Evolutionary conservation across 225 moss, liverwort and hornwort genomes (phyloP), one percentile per base, ranked within the genome.

Genomic region (Pseudisothecium myosuroides): DNA sequence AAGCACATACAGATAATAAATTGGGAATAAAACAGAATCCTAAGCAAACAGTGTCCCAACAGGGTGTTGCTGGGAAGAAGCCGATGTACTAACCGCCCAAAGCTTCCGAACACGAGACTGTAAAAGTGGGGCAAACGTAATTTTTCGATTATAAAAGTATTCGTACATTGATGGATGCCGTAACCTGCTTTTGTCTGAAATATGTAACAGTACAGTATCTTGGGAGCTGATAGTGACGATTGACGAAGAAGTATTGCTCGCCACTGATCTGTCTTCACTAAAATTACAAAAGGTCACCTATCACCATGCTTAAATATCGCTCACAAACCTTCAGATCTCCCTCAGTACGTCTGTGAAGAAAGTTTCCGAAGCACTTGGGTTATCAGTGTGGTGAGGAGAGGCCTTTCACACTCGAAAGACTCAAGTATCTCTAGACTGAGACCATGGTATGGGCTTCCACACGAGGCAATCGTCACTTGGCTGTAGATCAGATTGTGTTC

Each of bases 221-320:
- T 59, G 64, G 76, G 58, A 87, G 60, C 59, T 56, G 67, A 87
- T 49, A 85, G 45, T 59, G 85, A 82, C 79, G 81, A 88, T 83
- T 45, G 73, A 62, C 16, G 61, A 88, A 79, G 59, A 72, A 62
- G 43, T 27, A 64, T 67, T 73, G 39, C 80, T 90, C 87, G 62
- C 62, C 84, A 90, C 80, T 86, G 81, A 67, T 85, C 45, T 66
- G 84, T 62, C 28, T 60, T 8, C 65, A 61, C 28, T 71, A 86
- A 92, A 88, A 87, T 84, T 92, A 92, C 92, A 92, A 74, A 39
- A 67, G 82, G 87, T 80, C 89, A 81, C 90, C 88, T 87, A 55
- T 66, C 83, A 85, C 84, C 83, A 84, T 81, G 88, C 88, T 82
- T 50, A 88, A 68, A 59, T 82, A 72, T 90, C 82, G 72, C 71